A percentile compares a stretch with the other conserved stretches of the same genome.
Conservation (phyloP, 23 red algal genomes). For the Gracilaria caudata region DNA sequence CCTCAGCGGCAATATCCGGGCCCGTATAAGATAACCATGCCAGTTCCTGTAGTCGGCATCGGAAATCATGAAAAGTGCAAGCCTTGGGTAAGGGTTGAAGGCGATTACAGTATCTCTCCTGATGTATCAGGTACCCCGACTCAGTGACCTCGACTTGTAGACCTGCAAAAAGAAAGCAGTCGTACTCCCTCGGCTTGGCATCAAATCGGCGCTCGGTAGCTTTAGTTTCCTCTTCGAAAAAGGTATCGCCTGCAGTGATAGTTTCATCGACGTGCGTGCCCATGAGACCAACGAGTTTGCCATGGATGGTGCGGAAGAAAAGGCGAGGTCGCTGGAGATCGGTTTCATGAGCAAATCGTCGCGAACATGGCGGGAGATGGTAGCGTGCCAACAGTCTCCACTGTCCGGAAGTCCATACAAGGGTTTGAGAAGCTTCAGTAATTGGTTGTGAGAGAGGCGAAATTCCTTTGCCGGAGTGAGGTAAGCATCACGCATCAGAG, state of each 20-base stretch:
- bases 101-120: conserved; percentile 4
- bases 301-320: background rate
- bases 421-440: conserved; percentile 20
- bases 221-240: background rate
- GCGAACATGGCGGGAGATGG: conserved; percentile 4
- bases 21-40: conserved; percentile 50
- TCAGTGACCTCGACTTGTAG: background rate
- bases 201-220: conserved; percentile 18
- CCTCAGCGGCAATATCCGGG: conserved; percentile 30
- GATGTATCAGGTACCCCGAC: conserved; percentile 3
- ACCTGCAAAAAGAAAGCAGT: conserved; percentile 36
- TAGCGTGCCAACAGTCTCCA: conserved; percentile 17
- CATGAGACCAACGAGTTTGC: conserved; percentile 14
- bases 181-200: background rate
- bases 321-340: background rate
- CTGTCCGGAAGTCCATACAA: conserved; percentile 25
- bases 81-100: background rate
- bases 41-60: background rate
- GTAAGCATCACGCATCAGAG: conserved; percentile 14
- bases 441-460: background rate
- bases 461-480: background rate
- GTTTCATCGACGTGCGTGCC: conserved; percentile 42
- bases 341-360: conserved; percentile 27
- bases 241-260: background rate
- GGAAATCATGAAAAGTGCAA: conserved; percentile 3